Conservation (phyloP, 345 rosid genomes). For the Erysimum cheiranthoides region DNA sequence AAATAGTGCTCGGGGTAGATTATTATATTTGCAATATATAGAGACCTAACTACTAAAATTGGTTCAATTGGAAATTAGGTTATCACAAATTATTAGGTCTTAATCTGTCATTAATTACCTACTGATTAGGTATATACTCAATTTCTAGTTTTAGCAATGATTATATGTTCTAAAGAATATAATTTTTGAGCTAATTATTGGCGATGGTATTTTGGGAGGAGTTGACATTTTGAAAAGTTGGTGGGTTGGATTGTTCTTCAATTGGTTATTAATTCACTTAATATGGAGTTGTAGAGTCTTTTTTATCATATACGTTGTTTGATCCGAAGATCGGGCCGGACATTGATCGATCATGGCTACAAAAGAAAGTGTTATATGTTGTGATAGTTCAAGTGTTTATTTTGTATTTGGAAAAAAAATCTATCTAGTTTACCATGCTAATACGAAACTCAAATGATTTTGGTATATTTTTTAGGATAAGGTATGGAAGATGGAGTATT, state of each 20-base stretch:
- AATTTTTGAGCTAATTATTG: background rate
- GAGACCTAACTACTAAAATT: background rate
- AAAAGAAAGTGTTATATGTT: background rate
- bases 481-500: background rate
- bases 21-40: background rate
- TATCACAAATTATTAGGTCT: background rate
- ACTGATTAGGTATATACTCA: slow-evolving; percentile 6
- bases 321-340: background rate
- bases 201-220: background rate
- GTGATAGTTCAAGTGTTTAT: background rate
- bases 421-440: background rate
- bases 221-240: slow-evolving; percentile 16
- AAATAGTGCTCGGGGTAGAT: background rate
- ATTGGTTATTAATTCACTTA: background rate
- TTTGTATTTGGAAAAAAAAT: background rate
- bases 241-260: background rate
- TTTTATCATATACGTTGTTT: background rate
- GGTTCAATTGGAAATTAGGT: background rate
- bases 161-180: background rate
- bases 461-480: background rate
- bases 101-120: slow-evolving; percentile 27
- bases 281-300: background rate
- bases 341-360: background rate
- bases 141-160: background rate
- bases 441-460: background rate